Evolutionary conservation across 2,329 filamentous ascomycete genomes (phyloP), one percentile per base, ranked within the genome.

Genomic region (Paecilomyces fulvus): DNA sequence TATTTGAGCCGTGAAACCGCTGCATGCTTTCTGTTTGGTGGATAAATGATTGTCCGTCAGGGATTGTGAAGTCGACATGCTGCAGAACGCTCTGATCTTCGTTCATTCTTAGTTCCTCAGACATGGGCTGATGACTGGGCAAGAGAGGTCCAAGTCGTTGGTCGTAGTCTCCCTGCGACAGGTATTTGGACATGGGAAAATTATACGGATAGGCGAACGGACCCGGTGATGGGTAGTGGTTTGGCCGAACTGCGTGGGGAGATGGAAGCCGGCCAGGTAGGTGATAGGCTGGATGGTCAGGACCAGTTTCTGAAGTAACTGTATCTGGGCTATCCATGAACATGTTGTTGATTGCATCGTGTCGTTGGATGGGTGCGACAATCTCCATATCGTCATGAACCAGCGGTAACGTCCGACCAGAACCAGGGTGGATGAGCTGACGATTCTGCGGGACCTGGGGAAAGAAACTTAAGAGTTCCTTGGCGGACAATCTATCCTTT

Each of bases 401-500:
- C 37, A 43, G 37, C 14, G n/a, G 37, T 43, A 43, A 43, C 6
- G 37, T 17, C 37, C 14, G 56, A 20, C 33, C 49, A 6, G 48
- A 33, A 5, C 52, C 46, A 10, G 50, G 50, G 14, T 51, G 23
- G 50, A 33, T 49, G 46, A 6, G 12, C 25, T 20, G 20, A 43
- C 17, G 37, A 17, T 3, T 17, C 48, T 12, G 49, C 52, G 28
- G 50, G 11, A 65, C 60, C 14, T 60, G 56, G 7, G 90, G 89
- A 59, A 95, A 94, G 62, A 85, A 76, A 0, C 73, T 70, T 12
- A 95, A 77, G 12, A 97, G 79, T 25, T 86, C 80, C 52, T 84
- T 83, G 3, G 94, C 92, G 53, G 90, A 85, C 10, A 84, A 76
- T 53, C 94, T 83, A 55, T 83, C 77, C 56, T 88, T 84, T 6